Base-by-base conservation (phyloP, 2,329 filamentous ascomycete species). In the Elsinoe ampelina region DNA sequence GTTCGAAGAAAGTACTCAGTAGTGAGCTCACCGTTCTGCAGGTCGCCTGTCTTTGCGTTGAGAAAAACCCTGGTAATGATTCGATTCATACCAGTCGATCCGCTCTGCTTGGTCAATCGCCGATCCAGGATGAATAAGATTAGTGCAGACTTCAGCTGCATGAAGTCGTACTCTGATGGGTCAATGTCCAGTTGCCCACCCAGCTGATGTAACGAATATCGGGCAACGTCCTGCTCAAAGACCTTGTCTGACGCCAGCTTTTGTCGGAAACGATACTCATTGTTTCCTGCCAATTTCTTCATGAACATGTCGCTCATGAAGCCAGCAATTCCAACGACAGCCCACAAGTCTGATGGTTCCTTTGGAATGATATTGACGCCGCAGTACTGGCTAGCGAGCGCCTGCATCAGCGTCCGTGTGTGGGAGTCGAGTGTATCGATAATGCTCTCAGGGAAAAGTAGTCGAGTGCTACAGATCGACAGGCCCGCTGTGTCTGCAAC, bases 271-370 rank as follows among this genome's bases (percentile, higher is more conserved):
- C 90, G 81, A 68, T 95, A 93, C 65, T 95, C 89, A 67, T 98
- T 98, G 67, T 95, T 95, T 6, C 93, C 93, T 66, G 89, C 95
- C 2, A 98, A 77, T 62, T 84, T 85, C 68, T 85, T 89, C 80
- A 97, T 88, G 71, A 95, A 96, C 3, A 89, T 80, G 64, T 96
- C 92, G 1, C 92, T 90, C 80, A 98, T 95, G 74, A 89, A 98
- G 75, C 92, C 91, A 0, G 92, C 87, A 47, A 95, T 86, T 12
- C 92, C 95, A 55, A 93, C 80, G 11, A 92, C 85, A 17, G 95
- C 83, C 93, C 93, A 98, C 55, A 84, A 82, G 69, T 98, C 93
- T 54, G 80, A 79, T 15, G 84, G 82, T 39, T 86, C 83, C 66
- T 90, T 88, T 0, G 93, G 86, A 48, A 95, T 85, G 62, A 98